Base-by-base conservation (phyloP, 1,284 basidiomycete genomes). In the Austroboletus niveus region DNA sequence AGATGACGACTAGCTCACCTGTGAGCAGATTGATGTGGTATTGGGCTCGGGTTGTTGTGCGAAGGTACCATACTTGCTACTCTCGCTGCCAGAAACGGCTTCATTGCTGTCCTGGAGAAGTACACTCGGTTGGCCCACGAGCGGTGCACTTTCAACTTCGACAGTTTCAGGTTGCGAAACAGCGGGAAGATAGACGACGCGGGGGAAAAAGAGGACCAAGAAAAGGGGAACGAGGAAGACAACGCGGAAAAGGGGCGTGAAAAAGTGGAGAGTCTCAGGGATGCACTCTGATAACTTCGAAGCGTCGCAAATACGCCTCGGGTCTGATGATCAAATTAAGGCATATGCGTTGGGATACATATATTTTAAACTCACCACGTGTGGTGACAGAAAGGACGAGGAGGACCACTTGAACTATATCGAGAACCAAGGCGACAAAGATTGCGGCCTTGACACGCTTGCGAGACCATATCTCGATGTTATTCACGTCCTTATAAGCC, bases 401-500 rank as follows among this genome's bases (percentile, higher is more conserved):
- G 34, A 89, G 60, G 12, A 80, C 72, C 14, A 81, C 76, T 47
- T 85, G 76, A 9, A 74, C 75, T 42, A 85, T 70, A 62, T 90
- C 88, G 35, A 88, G 66, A 8, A 65, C 71, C 46, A 88, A 64
- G 30, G 86, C 76, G 39, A 73, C 55, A 24, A 75, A 66, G 30
- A 87, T 68, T 50, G 77, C 77, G 15, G 71, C 48, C 65, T 78
- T 87, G 56, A 89, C 66, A 36, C 83, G 77, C 55, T 67, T 79
- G 57, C 81, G 64, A 31, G 75, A 77, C 89, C 89, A 92, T 30
- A 90, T 80, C 40, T 82, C 73, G 36, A 85, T 76, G 34, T 86
- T 86, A 30, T 80, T 76, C 47, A 87, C 71, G 53, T 90, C 87
- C 68, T 90, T 89, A 80, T 83, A 90, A 7, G 85, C 77, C 11